These are phyloP conservation scores for Terana coerulea DNA, from an alignment of 768 basidiomycete species.

Conservation along the genomic window DNA sequence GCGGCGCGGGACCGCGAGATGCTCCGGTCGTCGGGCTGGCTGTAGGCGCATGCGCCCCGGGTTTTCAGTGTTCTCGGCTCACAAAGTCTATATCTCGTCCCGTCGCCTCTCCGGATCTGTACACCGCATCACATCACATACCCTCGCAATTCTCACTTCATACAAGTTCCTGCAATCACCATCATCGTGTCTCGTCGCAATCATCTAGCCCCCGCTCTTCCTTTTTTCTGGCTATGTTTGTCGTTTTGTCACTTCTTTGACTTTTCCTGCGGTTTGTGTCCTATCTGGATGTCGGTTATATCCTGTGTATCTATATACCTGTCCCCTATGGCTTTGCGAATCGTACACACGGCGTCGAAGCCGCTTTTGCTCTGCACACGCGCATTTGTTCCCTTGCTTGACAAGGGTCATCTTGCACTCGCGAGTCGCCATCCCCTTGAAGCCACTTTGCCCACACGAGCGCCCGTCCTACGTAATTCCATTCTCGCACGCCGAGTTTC, in stretches of 20 bases:
- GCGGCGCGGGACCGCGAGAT: not conserved
- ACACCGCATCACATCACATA: not conserved
- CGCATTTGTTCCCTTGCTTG: no score
- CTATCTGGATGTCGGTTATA: not conserved
- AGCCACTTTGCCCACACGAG: no score
- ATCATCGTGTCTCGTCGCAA: not conserved
- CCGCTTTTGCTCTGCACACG: no score
- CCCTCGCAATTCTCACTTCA: not conserved
- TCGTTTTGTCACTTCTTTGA: not conserved
- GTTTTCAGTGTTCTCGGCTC: not conserved
- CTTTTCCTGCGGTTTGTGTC: not conserved
- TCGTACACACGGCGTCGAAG: no score
- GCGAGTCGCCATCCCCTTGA: no score
- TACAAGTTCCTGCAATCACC: not conserved
- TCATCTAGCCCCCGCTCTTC: not conserved
- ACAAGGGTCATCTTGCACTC: no score
- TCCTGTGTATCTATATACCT: slow-evolving; percentile 2
- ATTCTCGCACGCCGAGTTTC: no score
- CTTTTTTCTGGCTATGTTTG: not conserved
- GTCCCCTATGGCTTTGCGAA: no score
- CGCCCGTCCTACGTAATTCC: no score
- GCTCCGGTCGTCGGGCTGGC: not conserved
- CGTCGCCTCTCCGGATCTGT: slow-evolving; percentile 5
- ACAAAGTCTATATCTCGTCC: not conserved
- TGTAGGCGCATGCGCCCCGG: not conserved